A percentile compares a stretch with the other conserved stretches of the same genome.
phyloP scores from a whole-genome alignment of 2,329 filamentous ascomycete species.

The Fusarium marasasianum region DNA sequence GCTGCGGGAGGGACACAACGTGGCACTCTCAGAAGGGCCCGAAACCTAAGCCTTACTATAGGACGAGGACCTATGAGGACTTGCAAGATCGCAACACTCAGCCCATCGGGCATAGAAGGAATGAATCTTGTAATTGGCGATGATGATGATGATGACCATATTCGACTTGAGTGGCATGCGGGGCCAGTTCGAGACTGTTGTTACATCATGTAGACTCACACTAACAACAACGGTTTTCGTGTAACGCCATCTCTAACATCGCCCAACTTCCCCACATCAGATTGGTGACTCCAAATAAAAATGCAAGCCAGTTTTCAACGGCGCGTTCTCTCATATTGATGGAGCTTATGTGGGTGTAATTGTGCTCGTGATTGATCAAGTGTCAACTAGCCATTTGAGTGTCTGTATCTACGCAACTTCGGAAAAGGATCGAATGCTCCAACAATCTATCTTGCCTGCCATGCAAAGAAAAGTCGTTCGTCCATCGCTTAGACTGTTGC shows the following conservation, averaged over 20 bases:
- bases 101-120: conserved; percentile 13
- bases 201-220: conserved; percentile 30
- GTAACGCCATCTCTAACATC: conserved; percentile 24
- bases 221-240: conserved; percentile 36
- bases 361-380: background rate
- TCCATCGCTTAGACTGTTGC: background rate
- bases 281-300: background rate
- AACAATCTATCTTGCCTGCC: background rate
- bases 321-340: background rate
- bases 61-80: conserved; percentile 18
- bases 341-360: background rate
- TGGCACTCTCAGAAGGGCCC: conserved; percentile 39
- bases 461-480: background rate
- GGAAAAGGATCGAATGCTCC: background rate
- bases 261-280: conserved; percentile 17
- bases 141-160: conserved; percentile 15
- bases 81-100: conserved; percentile 18
- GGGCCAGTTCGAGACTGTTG: conserved; percentile 28
- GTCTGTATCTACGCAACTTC: background rate
- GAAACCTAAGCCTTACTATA: conserved; percentile 31
- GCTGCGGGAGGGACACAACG: conserved; percentile 37
- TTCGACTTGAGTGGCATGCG: conserved; percentile 23
- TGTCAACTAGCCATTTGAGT: background rate
- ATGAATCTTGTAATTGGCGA: background rate
- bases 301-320: background rate